Evolutionary conservation across 2,329 filamentous ascomycete species (phyloP), one percentile per base, ranked within the genome.

Genomic region (Xylaria multiplex): DNA sequence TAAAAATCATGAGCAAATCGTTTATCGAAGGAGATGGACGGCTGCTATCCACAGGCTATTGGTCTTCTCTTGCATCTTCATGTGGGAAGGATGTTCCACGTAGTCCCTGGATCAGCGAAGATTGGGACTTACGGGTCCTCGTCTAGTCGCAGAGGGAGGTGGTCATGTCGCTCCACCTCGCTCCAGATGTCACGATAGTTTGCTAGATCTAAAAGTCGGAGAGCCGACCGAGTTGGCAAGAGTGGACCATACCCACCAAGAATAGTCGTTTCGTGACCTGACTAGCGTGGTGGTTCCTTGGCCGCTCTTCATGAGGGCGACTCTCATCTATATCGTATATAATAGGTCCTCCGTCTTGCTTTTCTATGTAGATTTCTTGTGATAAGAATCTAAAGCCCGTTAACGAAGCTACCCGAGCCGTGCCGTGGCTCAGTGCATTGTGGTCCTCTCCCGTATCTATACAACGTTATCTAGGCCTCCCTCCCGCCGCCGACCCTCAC

Each of bases 151-250:
- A 43, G 43, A 55, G 43, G 30, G 37, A 50, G 40, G 57, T 67
- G 65, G 72, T 70, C 69, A 71, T 65, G 70, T 69, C 72, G 71
- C 73, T 73, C 72, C 70, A 74, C 69, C 72, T 72, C 73, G 72
- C 68, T 71, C 71, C 70, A 74, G 68, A 69, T 70, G 71, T 75
- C 73, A 75, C 73, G 73, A 75, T 75, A 70, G 55, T 70, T 72
- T 69, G 66, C 70, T 66, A 43, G 61, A 32, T 48, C 43, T 22
- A 27, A 57, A 65, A 54, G 62, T 65, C 66, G 65, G 70, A 69
- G 65, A 66, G 57, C 71, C 67, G 37, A 70, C 69, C 65, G 66
- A 69, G 70, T 67, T 71, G 59, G 67, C 50, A 71, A 65, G 70
- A 70, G 73, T 75, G 73, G 73, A 74, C 69, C 72, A 69, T 68